Conservation (phyloP, 2,329 filamentous ascomycete species). For the Fusarium piperis region DNA sequence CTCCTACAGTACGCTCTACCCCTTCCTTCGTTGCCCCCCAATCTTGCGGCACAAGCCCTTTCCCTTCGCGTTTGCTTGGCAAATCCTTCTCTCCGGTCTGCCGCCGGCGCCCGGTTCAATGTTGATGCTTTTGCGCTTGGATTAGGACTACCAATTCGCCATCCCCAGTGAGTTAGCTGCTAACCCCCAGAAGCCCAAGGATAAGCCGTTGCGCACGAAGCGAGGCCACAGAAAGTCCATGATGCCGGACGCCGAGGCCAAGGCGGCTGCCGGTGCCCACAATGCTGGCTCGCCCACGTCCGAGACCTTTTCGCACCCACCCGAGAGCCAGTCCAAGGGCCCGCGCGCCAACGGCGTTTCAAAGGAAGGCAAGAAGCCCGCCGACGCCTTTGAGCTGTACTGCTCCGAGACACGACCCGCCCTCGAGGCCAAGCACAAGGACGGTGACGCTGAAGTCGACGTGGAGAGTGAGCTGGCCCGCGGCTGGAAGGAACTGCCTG, state of each 20-base stretch:
- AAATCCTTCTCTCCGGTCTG: conserved; percentile 19
- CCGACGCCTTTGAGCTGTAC: conserved; percentile 64
- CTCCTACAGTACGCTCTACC: conserved; percentile 71
- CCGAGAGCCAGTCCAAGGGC: conserved; percentile 45
- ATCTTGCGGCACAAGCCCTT: not conserved
- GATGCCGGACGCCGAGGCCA: conserved; percentile 55
- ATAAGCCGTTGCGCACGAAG: conserved; percentile 80
- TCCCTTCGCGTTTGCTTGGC: conserved; percentile 25
- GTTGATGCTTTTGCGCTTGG: conserved; percentile 48
- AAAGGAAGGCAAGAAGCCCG: conserved; percentile 55
- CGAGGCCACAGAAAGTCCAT: conserved; percentile 73
- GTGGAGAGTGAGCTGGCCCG: conserved; percentile 66
- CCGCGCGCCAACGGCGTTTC: conserved; percentile 52
- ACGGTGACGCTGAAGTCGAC: conserved; percentile 45
- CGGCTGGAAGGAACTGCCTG: conserved; percentile 63
- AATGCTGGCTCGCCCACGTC: conserved; percentile 61
- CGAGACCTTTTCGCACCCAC: conserved; percentile 54
- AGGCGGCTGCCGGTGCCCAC: conserved; percentile 52
- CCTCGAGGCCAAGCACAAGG: conserved; percentile 56
- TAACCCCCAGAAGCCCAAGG: conserved; percentile 70
- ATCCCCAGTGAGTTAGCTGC: conserved; percentile 47
- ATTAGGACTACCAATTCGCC: conserved; percentile 47
- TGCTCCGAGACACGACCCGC: conserved; percentile 59
- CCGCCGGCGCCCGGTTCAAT: conserved; percentile 41
- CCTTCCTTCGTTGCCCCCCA: not conserved